phyloP scores from a whole-genome alignment of 345 rosid species.

The Euphorbia tirucalli region DNA sequence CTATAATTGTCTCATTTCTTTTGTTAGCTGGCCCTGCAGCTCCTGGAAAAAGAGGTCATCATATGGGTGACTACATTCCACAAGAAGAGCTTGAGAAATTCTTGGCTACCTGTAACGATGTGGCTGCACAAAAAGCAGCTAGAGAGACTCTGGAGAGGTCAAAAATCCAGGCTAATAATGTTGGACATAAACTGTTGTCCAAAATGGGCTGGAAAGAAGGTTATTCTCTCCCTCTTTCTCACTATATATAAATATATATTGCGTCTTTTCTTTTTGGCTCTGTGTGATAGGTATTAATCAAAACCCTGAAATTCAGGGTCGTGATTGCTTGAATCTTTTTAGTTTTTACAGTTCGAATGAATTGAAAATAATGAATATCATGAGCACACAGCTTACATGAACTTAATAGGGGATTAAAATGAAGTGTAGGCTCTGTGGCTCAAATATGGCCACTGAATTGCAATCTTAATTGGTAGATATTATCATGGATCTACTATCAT shows the following conservation, averaged over 20 bases:
- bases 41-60: constrained; percentile 76
- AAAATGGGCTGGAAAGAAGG: constrained; percentile 99
- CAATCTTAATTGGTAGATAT: neutral
- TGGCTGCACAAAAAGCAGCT: constrained; percentile 56
- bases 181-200: constrained; percentile 89
- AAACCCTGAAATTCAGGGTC: neutral
- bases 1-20: neutral
- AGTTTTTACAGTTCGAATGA: neutral
- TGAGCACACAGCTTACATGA: neutral
- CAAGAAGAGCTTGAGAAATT: constrained; percentile 90
- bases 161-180: constrained; percentile 90
- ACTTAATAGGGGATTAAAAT: neutral
- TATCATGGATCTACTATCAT: neutral
- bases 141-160: constrained; percentile 76
- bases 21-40: constrained; percentile 26
- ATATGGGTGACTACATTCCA: constrained; percentile 99
- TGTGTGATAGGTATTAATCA: neutral
- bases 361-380: neutral
- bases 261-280: neutral
- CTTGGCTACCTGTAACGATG: constrained; percentile 79
- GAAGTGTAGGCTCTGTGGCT: neutral
- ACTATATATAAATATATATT: too few species aligned
- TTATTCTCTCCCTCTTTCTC: constrained; percentile 23
- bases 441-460: neutral
- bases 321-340: neutral